Percentiles rank a stretch among this genome's conserved stretches.
Evolutionary conservation across 164 flowering plant genomes (phyloP).

Genomic region (Tetrastigma voinierianum): DNA sequence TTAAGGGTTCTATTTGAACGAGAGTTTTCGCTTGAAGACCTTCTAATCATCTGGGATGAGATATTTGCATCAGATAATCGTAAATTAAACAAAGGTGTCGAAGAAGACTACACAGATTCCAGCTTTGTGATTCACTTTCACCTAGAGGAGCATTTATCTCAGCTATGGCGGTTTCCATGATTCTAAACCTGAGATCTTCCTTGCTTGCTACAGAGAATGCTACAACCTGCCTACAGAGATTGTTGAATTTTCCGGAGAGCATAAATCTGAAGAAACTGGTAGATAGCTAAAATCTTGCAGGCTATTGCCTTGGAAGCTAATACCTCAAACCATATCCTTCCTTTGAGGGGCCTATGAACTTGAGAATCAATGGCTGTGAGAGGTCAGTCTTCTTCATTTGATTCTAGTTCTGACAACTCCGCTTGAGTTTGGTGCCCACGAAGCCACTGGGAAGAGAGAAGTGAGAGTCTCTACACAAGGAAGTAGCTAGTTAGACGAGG

Average conservation of each 20-base stretch:
- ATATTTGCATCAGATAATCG: slow-evolving; percentile 69
- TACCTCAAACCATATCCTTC: slow-evolving; percentile 25
- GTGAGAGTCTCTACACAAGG: slow-evolving; percentile 66
- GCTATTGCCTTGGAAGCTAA: slow-evolving; percentile 52
- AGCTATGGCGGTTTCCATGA: slow-evolving; percentile 87
- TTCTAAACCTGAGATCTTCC: slow-evolving; percentile 78
- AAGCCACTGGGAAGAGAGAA: slow-evolving; percentile 88
- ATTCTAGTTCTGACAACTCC: slow-evolving; percentile 43
- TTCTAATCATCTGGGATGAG: slow-evolving; percentile 87
- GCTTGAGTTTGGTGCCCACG: slow-evolving; percentile 42
- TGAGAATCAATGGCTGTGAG: slow-evolving; percentile 35
- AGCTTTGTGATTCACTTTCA: slow-evolving; percentile 47
- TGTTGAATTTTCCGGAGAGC: slow-evolving; percentile 74
- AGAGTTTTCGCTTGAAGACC: slow-evolving; percentile 74
- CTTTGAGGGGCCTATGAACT: slow-evolving; percentile 17
- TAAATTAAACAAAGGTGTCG: slow-evolving; percentile 21
- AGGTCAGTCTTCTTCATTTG: slow-evolving; percentile 45
- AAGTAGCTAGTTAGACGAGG: slow-evolving; percentile 42
- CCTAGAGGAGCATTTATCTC: slow-evolving; percentile 78
- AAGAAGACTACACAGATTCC: slow-evolving; percentile 27
- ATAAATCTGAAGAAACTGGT: slow-evolving; percentile 58
- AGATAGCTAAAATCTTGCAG: slow-evolving; percentile 73
- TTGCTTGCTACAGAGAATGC: slow-evolving; percentile 89
- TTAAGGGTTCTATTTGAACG: slow-evolving; percentile 89
- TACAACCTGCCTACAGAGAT: slow-evolving; percentile 79